phyloP scores from a whole-genome alignment of 148 eudicot genomes.

The Chenopodium suecicum region DNA sequence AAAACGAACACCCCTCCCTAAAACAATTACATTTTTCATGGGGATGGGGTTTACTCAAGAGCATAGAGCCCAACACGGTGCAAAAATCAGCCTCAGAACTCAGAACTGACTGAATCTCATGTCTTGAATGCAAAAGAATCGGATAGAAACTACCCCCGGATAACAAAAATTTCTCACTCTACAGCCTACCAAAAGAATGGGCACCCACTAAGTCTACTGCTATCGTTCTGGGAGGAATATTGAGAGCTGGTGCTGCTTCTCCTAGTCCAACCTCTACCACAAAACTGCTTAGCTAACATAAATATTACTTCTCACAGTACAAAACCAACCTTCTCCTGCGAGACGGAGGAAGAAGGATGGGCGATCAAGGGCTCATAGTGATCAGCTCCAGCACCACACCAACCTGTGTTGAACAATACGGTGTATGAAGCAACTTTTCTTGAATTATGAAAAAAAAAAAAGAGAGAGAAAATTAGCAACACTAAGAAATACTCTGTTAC shows the following conservation, averaged over 20 bases:
- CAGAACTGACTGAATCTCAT: constrained; percentile 26
- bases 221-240: constrained; percentile 32
- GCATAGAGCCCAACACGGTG: constrained; percentile 20
- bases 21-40: constrained; percentile 30
- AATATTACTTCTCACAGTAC: constrained; percentile 52
- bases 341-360: constrained; percentile 45
- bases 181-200: constrained; percentile 23
- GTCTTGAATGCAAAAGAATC: constrained; percentile 23
- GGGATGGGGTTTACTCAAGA: constrained; percentile 23
- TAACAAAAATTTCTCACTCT: constrained; percentile 23
- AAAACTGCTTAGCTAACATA: constrained; percentile 35
- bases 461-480: neutral
- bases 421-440: neutral
- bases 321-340: constrained; percentile 78
- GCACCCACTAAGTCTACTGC: constrained; percentile 26
- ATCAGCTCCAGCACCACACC: constrained; percentile 97
- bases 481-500: constrained; percentile 20
- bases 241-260: constrained; percentile 23
- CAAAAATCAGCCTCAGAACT: constrained; percentile 17
- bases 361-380: constrained; percentile 93
- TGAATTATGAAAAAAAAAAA: no score
- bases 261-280: constrained; percentile 40
- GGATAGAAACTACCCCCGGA: constrained; percentile 17
- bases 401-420: constrained; percentile 43
- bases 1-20: constrained; percentile 24